Conservation (phyloP, 2,329 filamentous ascomycete genomes). For the Fusarium sp. region DNA sequence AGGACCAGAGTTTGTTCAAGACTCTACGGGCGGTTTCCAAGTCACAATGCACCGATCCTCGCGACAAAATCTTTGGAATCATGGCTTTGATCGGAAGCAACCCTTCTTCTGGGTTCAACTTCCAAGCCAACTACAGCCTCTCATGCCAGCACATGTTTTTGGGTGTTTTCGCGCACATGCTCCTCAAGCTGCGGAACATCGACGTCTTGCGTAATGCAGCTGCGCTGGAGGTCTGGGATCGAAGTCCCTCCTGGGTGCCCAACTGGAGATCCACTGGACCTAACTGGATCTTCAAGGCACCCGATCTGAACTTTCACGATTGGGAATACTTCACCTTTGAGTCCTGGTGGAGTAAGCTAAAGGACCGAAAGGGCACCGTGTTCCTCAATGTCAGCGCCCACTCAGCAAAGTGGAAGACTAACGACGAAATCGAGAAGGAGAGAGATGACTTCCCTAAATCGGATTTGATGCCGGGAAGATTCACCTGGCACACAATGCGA, state of each 20-base stretch:
- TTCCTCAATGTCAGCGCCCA: background rate
- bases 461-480: background rate
- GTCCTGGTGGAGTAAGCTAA: background rate
- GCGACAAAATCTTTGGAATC: background rate
- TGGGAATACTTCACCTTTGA: background rate
- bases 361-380: background rate
- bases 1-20: background rate
- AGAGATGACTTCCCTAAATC: background rate
- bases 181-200: background rate
- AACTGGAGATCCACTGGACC: accelerated
- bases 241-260: background rate
- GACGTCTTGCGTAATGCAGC: background rate
- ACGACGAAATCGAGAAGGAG: background rate
- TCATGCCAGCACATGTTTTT: background rate
- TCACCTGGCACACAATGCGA: background rate
- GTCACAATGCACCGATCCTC: background rate
- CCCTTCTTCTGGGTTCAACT: background rate
- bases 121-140: background rate
- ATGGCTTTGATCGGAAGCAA: accelerated
- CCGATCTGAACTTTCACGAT: background rate
- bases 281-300: background rate
- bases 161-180: background rate
- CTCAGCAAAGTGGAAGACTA: background rate
- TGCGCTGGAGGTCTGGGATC: background rate
- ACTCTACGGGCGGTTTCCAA: background rate